Evolutionary conservation across 306 rosid species (phyloP), one percentile per base, ranked within the genome.

Genomic region (Pterocarpus santalinus): DNA sequence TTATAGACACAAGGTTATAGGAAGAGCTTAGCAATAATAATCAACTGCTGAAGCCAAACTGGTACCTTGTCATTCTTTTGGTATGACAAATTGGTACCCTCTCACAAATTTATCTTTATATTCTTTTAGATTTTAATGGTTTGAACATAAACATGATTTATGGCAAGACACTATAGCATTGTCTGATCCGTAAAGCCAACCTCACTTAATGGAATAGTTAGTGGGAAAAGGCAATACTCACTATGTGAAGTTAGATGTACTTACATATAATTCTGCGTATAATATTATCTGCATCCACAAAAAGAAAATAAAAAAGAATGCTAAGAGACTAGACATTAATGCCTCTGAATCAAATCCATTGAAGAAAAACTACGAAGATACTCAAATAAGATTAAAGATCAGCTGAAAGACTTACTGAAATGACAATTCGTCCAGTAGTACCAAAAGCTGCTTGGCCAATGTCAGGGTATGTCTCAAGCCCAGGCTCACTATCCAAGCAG

Each of bases 391-490:
- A 56, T 9, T 38, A 60, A 22, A 56, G 35, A 68, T 41, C 1
- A 28, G 65, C 7, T 61, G 33, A 8, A 5, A 60, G 22, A 84
- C 90, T 71, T 55, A 92, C 98, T 32, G 97, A 95, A 80, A 95
- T 90, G 85, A 47, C 5, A 30, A 95, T 67, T 53, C 98, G 89
- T 16, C 98, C 98, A 4, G 61, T 13, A 34, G 88, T 68, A 36
- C 98, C 98, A 81, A 95, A 95, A 60, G 98, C 98, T 38, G 97
- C 97, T 70, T 91, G 94, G 75, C 98, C 98, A 82, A 95, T 86
- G 73, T 95, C 98, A 4, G 98, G 98, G 85, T 92, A 95, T 22
- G 98, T 95, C 80, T 92, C 97, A 33, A 95, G 91, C 4, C 92
- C 98, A 35, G 98, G 94, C 69, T 82, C 75, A 52, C 98, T 96